These are phyloP conservation scores for Sugiyamaella marilandica DNA, from an alignment of 805 yeast species.

Conservation along the genomic window DNA sequence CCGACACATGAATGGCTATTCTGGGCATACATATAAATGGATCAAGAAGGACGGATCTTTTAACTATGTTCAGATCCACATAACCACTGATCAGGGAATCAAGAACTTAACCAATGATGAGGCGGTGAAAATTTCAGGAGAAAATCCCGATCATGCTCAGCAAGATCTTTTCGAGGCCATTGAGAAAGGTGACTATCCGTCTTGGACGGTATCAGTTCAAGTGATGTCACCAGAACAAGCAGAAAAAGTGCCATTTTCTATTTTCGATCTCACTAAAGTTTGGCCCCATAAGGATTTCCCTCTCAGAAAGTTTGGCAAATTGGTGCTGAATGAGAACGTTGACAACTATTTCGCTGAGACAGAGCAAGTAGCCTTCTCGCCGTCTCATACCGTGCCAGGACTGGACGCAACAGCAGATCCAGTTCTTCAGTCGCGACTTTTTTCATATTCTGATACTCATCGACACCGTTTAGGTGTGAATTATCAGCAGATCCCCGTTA, in stretches of 20 bases:
- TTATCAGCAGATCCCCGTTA: constrained; percentile 62
- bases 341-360: constrained; percentile 48
- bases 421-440: constrained; percentile 69
- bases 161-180: constrained; percentile 43
- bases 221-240: constrained; percentile 57
- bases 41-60: constrained; percentile 46
- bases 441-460: constrained; percentile 72
- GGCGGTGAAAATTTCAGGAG: constrained; percentile 44
- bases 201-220: constrained; percentile 52
- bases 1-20: constrained; percentile 56
- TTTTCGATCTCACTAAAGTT: constrained; percentile 51
- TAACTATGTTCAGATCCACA: constrained; percentile 54
- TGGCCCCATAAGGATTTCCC: constrained; percentile 58
- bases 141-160: constrained; percentile 48
- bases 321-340: constrained; percentile 52
- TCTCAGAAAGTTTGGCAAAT: constrained; percentile 49
- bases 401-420: constrained; percentile 75
- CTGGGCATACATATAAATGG: constrained; percentile 63
- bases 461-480: constrained; percentile 70
- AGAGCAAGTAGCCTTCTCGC: constrained; percentile 63
- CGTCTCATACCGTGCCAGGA: constrained; percentile 68
- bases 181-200: constrained; percentile 44
- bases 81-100: constrained; percentile 48
- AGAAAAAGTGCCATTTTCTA: constrained; percentile 42
- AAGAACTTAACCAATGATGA: constrained; percentile 43